phyloP scores from a whole-genome alignment of 257 asterid species.

The Jacaranda copaia region DNA sequence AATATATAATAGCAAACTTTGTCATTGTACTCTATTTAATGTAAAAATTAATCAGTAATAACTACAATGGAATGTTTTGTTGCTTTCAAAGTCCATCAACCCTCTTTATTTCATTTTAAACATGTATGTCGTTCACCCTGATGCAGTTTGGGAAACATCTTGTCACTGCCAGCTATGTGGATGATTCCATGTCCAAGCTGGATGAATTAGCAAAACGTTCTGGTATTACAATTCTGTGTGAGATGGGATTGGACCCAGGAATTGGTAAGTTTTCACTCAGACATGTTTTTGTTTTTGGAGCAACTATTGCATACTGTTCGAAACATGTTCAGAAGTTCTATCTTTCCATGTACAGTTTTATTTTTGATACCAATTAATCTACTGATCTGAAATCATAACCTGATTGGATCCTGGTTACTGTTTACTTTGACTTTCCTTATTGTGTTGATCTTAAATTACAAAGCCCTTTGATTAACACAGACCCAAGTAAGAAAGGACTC shows the following conservation, averaged over 20 bases:
- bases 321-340: neutral
- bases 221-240: conserved; percentile 84
- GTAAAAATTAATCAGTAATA: neutral
- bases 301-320: neutral
- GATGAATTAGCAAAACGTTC: conserved; percentile 77
- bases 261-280: conserved; percentile 60
- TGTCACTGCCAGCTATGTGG: conserved; percentile 95
- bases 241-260: conserved; percentile 99
- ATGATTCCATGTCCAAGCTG: conserved; percentile 82
- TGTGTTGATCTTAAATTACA: neutral
- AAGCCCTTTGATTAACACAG: neutral
- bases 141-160: conserved; percentile 86
- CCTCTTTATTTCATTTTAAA: conserved; percentile 24
- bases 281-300: conserved; percentile 3
- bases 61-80: neutral
- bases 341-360: neutral
- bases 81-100: conserved; percentile 7
- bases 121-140: conserved; percentile 22
- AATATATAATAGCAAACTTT: neutral
- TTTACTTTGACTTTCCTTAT: neutral
- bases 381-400: neutral
- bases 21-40: conserved; percentile 9
- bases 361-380: neutral
- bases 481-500: neutral
- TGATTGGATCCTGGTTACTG: neutral